Base-by-base conservation (phyloP, 208 protist genomes). In the Acanthamoeba divionensis region DNA sequence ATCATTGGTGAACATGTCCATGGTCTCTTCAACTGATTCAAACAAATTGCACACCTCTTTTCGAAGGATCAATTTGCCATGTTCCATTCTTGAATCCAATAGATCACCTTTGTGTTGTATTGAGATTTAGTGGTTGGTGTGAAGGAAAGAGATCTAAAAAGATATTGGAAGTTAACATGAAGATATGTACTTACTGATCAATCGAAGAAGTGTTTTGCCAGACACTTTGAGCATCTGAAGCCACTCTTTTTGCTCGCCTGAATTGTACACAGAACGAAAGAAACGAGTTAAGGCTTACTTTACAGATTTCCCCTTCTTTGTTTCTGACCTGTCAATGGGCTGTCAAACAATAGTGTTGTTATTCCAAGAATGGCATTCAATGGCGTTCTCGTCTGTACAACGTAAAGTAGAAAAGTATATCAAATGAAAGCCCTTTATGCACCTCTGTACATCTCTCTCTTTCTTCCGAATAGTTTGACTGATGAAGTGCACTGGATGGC, bases 351-450 rank as follows among this genome's bases (percentile, higher is more conserved):
- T 8, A 36, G 65, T 8, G 38, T 44, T n/a, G 65, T 73, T 33
- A 73, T 73, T 21, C 65, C 65, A 44, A 73, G 41, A 44, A 73
- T 73, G 31, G 65, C 65, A 24, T 73, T 73, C 33, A 73, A 44
- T 4, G 65, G 65, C 9, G 65, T 73, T 15, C 66, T 29, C 41
- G 50, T 38, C 66, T 69, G 7, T 3, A n/a, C 21, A 29, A 29
- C 2, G 6, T n/a, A 13, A n/a, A n/a, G n/a, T n/a, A n/a, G n/a
- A 69, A 6, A n/a, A n/a, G 26, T 41, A 5, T 24, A 41, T 41
- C 5, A 31, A 29, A 29, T 8, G 24, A 69, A 36, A 21, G 60
- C 10, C 0, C 55, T 24, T 24, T 31, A 7, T 67, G 31, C 7
- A n/a, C 9, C n/a, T n/a, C 1, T n/a, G 18, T 13, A 33, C 21